Percentiles rank a stretch among this genome's conserved stretches.
Conservation (phyloP, 345 rosid genomes). For the Tarenaya hassleriana region DNA sequence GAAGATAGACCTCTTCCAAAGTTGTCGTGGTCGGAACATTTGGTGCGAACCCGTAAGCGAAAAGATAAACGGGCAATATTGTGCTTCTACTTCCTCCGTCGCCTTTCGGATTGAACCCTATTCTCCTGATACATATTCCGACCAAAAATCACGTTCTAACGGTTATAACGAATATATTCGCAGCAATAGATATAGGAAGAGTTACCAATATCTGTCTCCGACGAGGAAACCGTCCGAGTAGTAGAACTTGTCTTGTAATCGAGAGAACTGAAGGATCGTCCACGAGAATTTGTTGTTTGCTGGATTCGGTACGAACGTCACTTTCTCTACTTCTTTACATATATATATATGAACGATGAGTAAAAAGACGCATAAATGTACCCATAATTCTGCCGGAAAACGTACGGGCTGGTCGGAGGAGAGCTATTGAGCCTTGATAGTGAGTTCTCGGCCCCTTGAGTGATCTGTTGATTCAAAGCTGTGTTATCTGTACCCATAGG, state of each 20-base stretch:
- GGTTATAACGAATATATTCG: too few species aligned
- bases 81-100: constrained; percentile 20
- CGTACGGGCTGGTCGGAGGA: too few species aligned
- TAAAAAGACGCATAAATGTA: too few species aligned
- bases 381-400: too few species aligned
- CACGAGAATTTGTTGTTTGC: constrained; percentile 9
- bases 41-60: constrained; percentile 12
- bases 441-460: too few species aligned
- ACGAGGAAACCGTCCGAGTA: constrained; percentile 21
- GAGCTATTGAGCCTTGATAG: too few species aligned
- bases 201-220: constrained; percentile 32
- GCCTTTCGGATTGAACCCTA: constrained; percentile 32
- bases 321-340: neutral
- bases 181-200: neutral
- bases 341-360: too few species aligned
- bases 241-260: constrained; percentile 13
- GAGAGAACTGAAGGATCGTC: constrained; percentile 30
- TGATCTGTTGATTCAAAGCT: too few species aligned
- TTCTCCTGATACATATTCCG: constrained; percentile 19
- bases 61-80: constrained; percentile 19
- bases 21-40: constrained; percentile 18
- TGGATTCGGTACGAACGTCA: constrained; percentile 8
- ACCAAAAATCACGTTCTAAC: neutral
- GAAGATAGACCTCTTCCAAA: constrained; percentile 27
- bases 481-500: too few species aligned